phyloP scores from a whole-genome alignment of 345 rosid genomes.

The Arabidopsis suecica region DNA sequence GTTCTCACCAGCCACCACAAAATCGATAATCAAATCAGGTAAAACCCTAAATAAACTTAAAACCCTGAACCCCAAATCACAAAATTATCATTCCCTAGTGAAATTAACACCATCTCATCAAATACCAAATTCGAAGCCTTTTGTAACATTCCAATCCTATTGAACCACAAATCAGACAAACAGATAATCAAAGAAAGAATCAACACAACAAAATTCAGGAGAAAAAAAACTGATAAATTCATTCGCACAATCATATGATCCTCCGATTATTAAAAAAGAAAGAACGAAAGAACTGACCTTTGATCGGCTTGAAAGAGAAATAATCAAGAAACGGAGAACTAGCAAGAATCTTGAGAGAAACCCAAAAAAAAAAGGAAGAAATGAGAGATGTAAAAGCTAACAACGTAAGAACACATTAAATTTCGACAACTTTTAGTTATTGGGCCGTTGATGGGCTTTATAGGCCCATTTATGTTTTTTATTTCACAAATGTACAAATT shows the following conservation, averaged over 20 bases:
- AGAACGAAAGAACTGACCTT: background rate
- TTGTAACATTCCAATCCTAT: background rate
- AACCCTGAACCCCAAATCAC: constrained; percentile 30
- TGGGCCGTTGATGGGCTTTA: constrained; percentile 7
- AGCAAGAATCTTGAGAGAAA: constrained; percentile 19
- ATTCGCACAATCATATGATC: background rate
- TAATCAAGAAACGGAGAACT: background rate
- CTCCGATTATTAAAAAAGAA: background rate
- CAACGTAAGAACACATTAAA: background rate
- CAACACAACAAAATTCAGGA: background rate
- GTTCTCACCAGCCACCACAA: background rate
- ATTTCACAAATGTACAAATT: no score
- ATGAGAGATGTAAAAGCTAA: background rate
- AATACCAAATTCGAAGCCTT: background rate
- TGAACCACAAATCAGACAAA: background rate
- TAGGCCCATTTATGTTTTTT: constrained; percentile 21
- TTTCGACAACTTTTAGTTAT: background rate
- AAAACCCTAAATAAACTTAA: constrained; percentile 21
- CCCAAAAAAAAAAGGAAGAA: background rate
- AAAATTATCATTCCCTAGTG: background rate
- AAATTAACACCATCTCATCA: background rate
- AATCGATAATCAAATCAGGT: background rate
- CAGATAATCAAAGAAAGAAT: background rate
- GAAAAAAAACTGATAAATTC: background rate
- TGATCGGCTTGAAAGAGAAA: constrained; percentile 12